Percentiles rank a stretch among this genome's conserved stretches.
These are phyloP conservation scores for Populus euphratica DNA, from an alignment of 345 rosid species.

Conservation along the genomic window DNA sequence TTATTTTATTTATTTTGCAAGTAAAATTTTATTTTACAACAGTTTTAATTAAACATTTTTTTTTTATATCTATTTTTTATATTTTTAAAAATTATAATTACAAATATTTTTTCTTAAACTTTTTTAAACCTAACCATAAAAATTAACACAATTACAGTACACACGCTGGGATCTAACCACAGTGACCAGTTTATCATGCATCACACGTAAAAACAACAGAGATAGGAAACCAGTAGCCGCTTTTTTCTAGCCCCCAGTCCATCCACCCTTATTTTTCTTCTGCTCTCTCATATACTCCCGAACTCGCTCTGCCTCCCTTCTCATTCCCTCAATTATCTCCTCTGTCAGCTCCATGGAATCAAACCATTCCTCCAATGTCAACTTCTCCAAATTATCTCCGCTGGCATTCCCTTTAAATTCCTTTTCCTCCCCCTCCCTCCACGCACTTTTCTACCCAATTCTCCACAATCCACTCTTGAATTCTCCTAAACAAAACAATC, in stretches of 20 bases:
- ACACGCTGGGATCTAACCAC: neutral
- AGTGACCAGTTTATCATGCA: neutral
- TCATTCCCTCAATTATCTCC: conserved; percentile 58
- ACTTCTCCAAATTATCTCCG: conserved; percentile 36
- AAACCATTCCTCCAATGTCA: conserved; percentile 67
- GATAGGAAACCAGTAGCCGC: neutral
- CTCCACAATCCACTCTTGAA: conserved; percentile 19
- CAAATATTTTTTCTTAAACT: too few species aligned
- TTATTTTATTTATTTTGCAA: too few species aligned
- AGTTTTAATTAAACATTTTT: too few species aligned
- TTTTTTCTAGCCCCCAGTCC: conserved; percentile 7
- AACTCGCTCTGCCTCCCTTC: conserved; percentile 41
- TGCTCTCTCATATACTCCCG: conserved; percentile 43
- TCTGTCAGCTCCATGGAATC: conserved; percentile 56
- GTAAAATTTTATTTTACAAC: too few species aligned
- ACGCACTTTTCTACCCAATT: conserved; percentile 20
- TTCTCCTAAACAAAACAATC: conserved; percentile 5
- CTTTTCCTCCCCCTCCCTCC: conserved; percentile 8
- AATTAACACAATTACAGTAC: too few species aligned
- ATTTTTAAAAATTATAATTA: too few species aligned
- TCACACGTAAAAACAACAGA: neutral
- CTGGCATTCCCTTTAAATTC: conserved; percentile 16
- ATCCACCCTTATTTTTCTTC: conserved; percentile 32
- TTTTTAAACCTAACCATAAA: too few species aligned
- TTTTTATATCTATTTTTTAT: too few species aligned